A percentile compares a stretch with the other conserved stretches of the same genome.
These are phyloP conservation scores for Xylaria sp. DNA, from an alignment of 2,329 filamentous ascomycete genomes.

Conservation along the genomic window DNA sequence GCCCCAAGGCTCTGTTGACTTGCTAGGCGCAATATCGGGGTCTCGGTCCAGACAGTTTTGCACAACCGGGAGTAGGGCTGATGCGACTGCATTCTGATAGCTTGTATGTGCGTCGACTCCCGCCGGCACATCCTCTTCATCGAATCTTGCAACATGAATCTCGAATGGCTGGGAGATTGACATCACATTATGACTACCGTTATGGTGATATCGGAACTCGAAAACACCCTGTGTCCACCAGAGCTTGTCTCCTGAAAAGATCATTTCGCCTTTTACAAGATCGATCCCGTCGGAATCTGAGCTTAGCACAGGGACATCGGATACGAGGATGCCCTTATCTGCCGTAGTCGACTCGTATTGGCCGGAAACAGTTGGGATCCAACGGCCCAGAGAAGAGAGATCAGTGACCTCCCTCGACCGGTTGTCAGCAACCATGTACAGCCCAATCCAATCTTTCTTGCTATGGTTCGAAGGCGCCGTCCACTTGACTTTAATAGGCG, in stretches of 20 bases:
- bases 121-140: constrained; percentile 70
- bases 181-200: constrained; percentile 92
- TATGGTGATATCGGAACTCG: constrained; percentile 96
- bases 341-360: constrained; percentile 79
- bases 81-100: constrained; percentile 77
- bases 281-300: constrained; percentile 63
- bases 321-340: constrained; percentile 79
- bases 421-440: constrained; percentile 97
- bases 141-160: constrained; percentile 83
- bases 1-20: constrained; percentile 84
- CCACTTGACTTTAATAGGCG: constrained; percentile 91
- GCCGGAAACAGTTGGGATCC: constrained; percentile 82
- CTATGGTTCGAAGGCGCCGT: constrained; percentile 86
- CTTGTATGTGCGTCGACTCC: constrained; percentile 66
- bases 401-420: constrained; percentile 84
- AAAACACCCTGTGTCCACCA: constrained; percentile 98
- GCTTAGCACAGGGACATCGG: constrained; percentile 67
- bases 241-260: constrained; percentile 91
- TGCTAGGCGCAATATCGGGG: constrained; percentile 86
- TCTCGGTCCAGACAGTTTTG: constrained; percentile 94
- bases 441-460: constrained; percentile 92
- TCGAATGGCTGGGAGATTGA: constrained; percentile 93
- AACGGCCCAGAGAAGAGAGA: constrained; percentile 86
- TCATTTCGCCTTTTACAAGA: constrained; percentile 80
- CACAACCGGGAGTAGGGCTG: constrained; percentile 81